Evolutionary conservation across 345 rosid genomes (phyloP).

Genomic region (Excoecaria agallocha): DNA sequence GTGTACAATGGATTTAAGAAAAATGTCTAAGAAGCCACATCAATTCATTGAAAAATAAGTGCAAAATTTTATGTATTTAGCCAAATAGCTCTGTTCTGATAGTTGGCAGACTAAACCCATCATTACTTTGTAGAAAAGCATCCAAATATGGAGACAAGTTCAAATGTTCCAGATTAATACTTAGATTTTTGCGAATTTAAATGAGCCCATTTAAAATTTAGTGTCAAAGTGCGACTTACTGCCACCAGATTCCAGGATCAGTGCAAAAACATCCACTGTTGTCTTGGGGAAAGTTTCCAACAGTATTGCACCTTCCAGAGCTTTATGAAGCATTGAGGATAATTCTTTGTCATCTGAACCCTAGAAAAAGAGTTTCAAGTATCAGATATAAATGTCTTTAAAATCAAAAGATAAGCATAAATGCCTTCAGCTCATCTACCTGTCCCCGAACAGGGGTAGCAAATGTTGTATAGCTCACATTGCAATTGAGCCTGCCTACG

Average conservation of each 20-base stretch:
- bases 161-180: neutral
- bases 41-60: no score
- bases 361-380: slow-evolving; percentile 34
- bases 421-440: slow-evolving; percentile 37
- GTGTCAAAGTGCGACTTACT: slow-evolving; percentile 49
- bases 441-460: slow-evolving; percentile 64
- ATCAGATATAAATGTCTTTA: slow-evolving; percentile 7
- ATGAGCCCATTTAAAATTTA: neutral
- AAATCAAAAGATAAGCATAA: slow-evolving; percentile 8
- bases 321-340: slow-evolving; percentile 89
- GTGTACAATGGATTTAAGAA: no score
- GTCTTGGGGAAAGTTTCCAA: slow-evolving; percentile 89
- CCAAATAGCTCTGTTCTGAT: neutral
- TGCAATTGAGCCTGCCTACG: slow-evolving; percentile 76
- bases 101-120: neutral
- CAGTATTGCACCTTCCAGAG: slow-evolving; percentile 83
- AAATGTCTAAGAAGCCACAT: no score
- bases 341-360: slow-evolving; percentile 73
- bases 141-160: neutral
- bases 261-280: slow-evolving; percentile 89
- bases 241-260: slow-evolving; percentile 97
- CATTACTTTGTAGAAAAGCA: slow-evolving; percentile 7
- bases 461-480: slow-evolving; percentile 84
- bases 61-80: no score
- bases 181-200: neutral